These are phyloP conservation scores for Stenogyne calaminthoides DNA, from an alignment of 305 asterid genomes.

Conservation along the genomic window DNA sequence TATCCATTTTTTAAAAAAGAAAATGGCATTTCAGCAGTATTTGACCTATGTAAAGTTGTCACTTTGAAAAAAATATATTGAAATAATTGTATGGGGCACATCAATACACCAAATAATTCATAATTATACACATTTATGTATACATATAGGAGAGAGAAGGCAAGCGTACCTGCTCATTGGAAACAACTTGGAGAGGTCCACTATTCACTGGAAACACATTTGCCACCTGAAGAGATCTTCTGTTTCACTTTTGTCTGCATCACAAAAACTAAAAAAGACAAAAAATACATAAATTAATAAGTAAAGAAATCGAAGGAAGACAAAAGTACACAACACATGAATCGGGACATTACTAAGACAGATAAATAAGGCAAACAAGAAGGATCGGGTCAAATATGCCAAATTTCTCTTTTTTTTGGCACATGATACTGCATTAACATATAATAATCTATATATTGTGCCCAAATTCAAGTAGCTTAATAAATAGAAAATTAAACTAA, in stretches of 20 bases:
- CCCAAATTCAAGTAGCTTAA: not conserved
- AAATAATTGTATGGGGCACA: too few species aligned
- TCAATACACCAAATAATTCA: too few species aligned
- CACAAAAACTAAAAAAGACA: not conserved
- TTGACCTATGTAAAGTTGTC: too few species aligned
- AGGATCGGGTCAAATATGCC: too few species aligned
- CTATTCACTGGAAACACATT: conserved; percentile 93
- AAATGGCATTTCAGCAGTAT: too few species aligned
- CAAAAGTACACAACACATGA: too few species aligned
- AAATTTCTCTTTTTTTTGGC: too few species aligned
- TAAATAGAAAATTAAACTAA: not conserved
- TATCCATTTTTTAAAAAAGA: too few species aligned
- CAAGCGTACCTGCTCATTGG: conserved; percentile 85
- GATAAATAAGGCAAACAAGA: not conserved
- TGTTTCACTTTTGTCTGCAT: conserved; percentile 91
- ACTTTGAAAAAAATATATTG: too few species aligned
- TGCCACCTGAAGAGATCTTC: conserved; percentile 89
- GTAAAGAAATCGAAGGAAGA: too few species aligned
- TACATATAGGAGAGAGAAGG: conserved; percentile 23
- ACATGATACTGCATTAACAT: not conserved
- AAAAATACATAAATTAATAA: too few species aligned
- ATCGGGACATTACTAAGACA: not conserved
- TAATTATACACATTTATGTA: too few species aligned
- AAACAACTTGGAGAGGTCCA: conserved; percentile 91
- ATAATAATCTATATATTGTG: not conserved